These are phyloP conservation scores for Aspergillus olivimuriae DNA, from an alignment of 495 filamentous ascomycete species.

Conservation along the genomic window DNA sequence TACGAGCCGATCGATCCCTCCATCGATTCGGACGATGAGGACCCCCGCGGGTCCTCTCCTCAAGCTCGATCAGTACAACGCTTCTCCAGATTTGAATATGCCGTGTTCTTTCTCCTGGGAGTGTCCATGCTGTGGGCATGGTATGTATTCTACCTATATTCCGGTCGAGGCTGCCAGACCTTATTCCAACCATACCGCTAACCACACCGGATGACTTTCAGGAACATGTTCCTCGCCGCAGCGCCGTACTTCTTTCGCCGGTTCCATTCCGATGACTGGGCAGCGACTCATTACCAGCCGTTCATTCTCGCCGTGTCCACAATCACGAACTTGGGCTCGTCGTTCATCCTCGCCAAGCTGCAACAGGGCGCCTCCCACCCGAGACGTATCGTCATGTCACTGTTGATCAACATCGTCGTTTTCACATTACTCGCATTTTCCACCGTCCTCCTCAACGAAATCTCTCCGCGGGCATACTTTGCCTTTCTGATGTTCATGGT, in stretches of 20 bases:
- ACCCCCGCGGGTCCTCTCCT: background rate
- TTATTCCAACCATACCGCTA: no score
- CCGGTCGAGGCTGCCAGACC: no score
- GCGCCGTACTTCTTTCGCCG: conserved; percentile 87
- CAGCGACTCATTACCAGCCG: conserved; percentile 75
- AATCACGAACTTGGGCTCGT: conserved; percentile 66
- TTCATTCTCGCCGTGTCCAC: conserved; percentile 83
- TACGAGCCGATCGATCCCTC: conserved; percentile 54
- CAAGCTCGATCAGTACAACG: conserved; percentile 16
- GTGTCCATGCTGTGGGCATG: conserved; percentile 96
- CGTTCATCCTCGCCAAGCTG: conserved; percentile 67
- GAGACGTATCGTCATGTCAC: conserved; percentile 65
- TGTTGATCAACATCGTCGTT: conserved; percentile 63
- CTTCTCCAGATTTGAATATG: conserved; percentile 80
- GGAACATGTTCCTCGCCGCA: conserved; percentile 98
- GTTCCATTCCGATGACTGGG: conserved; percentile 63
- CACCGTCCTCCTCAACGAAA: conserved; percentile 56
- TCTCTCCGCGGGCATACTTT: conserved; percentile 62
- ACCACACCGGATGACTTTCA: no score
- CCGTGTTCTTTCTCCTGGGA: conserved; percentile 78
- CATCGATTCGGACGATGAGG: conserved; percentile 26
- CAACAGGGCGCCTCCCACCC: conserved; percentile 80
- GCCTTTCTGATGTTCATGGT: conserved; percentile 79
- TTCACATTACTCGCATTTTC: conserved; percentile 77
- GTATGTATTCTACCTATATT: conserved; percentile 60